Conservation (phyloP, 2,329 filamentous ascomycete genomes). For the Escovopsis weberi region DNA sequence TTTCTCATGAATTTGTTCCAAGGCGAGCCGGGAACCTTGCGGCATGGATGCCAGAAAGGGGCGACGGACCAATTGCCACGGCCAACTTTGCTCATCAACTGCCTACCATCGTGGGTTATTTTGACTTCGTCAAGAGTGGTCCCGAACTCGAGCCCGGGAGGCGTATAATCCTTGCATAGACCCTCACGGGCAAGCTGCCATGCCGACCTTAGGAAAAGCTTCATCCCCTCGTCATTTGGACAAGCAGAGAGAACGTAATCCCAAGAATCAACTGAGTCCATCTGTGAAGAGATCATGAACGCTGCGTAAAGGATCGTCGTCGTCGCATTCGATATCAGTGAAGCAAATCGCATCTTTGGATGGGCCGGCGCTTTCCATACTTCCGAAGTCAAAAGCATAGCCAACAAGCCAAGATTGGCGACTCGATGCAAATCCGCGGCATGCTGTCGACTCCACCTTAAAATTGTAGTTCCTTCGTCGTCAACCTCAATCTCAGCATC, state of each 20-base stretch:
- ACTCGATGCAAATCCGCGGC: conserved; percentile 5
- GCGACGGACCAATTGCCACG: neutral
- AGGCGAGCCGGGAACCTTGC: conserved; percentile 3
- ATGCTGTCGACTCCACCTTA: conserved; percentile 7
- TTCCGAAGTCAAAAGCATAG: conserved; percentile 11
- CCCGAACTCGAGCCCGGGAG: conserved; percentile 10
- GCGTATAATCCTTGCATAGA: neutral
- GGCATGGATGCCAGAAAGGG: conserved; percentile 2
- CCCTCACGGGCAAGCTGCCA: conserved; percentile 8
- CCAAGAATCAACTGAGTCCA: conserved; percentile 5
- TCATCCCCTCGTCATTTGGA: conserved; percentile 3
- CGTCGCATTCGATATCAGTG: conserved; percentile 8
- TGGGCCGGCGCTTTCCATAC: conserved; percentile 7
- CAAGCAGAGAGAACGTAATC: neutral
- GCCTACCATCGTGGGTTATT: conserved; percentile 7
- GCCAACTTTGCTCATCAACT: conserved; percentile 1
- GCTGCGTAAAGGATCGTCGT: conserved; percentile 10
- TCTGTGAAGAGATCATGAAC: conserved; percentile 8
- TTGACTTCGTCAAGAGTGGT: conserved; percentile 9
- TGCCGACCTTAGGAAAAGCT: conserved; percentile 5
- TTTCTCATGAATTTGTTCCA: conserved; percentile 6
- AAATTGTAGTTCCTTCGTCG: conserved; percentile 1
- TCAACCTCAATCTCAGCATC: conserved; percentile 2
- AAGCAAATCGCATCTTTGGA: conserved; percentile 7
- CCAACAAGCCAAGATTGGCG: conserved; percentile 12